These are phyloP conservation scores for Chaetothyriales sp. DNA, from an alignment of 2,329 filamentous ascomycete species.

Conservation along the genomic window DNA sequence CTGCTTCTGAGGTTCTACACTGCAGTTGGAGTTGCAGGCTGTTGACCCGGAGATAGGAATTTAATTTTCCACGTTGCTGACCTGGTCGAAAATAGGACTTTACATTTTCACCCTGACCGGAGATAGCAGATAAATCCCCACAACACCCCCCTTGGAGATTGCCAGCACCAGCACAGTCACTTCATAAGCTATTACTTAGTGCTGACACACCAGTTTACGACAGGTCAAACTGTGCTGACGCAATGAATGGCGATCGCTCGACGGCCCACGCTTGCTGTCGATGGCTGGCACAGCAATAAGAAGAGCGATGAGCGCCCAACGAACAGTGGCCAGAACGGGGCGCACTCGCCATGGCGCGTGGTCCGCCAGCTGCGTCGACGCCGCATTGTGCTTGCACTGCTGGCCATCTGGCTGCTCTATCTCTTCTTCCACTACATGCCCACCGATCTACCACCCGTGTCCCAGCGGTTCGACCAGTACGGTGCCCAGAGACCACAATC, in stretches of 20 bases:
- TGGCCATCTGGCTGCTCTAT: conserved; percentile 41
- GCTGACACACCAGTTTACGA: background rate
- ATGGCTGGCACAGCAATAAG: background rate
- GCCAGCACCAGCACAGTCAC: background rate
- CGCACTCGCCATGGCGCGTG: background rate
- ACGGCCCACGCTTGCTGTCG: background rate
- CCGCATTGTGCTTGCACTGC: conserved; percentile 35
- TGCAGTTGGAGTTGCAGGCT: background rate
- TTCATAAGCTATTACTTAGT: background rate
- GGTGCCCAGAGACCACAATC: conserved; percentile 4
- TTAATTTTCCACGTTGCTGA: too few relatives aligned
- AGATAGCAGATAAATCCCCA: background rate
- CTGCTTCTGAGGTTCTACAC: background rate
- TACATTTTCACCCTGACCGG: too few relatives aligned
- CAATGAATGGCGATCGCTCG: background rate
- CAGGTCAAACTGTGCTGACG: background rate
- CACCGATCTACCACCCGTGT: conserved; percentile 27
- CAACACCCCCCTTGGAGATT: background rate
- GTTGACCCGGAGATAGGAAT: background rate
- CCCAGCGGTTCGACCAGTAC: conserved; percentile 19
- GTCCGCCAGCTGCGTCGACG: conserved; percentile 24
- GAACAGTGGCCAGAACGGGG: background rate
- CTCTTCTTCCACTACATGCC: conserved; percentile 52
- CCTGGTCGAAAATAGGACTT: too few relatives aligned
- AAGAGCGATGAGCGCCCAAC: background rate